Conservation (phyloP, 768 basidiomycete genomes). For the Mycena latifolia region DNA sequence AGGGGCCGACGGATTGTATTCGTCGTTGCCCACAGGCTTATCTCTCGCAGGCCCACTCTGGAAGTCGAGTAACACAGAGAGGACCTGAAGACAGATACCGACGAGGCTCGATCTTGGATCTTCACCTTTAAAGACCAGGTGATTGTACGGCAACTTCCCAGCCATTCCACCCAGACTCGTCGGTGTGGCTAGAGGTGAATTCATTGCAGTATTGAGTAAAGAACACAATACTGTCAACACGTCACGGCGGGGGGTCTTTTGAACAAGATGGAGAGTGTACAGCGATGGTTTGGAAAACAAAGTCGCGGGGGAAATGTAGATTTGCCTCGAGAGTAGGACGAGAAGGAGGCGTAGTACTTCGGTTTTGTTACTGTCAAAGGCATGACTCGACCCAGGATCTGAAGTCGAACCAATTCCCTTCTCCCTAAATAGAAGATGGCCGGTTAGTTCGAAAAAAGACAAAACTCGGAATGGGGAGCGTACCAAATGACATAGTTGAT, state of each 20-base stretch:
- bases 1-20: slow-evolving; percentile 59
- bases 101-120: slow-evolving; percentile 82
- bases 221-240: slow-evolving; percentile 96
- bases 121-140: slow-evolving; percentile 91
- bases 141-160: slow-evolving; percentile 89
- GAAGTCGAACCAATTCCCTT: slow-evolving; percentile 93
- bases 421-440: slow-evolving; percentile 70
- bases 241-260: slow-evolving; percentile 80
- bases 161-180: slow-evolving; percentile 76
- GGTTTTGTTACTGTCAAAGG: slow-evolving; percentile 83
- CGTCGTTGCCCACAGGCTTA: slow-evolving; percentile 52
- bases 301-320: slow-evolving; percentile 80
- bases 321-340: slow-evolving; percentile 90
- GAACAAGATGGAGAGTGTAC: slow-evolving; percentile 84
- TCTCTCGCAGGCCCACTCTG: slow-evolving; percentile 83
- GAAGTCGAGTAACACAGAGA: slow-evolving; percentile 84
- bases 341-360: slow-evolving; percentile 93
- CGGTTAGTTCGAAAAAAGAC: not conserved
- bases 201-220: slow-evolving; percentile 90
- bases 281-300: slow-evolving; percentile 80
- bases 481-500: slow-evolving; percentile 92
- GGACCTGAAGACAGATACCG: slow-evolving; percentile 79
- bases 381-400: slow-evolving; percentile 72
- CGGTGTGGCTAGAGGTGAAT: slow-evolving; percentile 64
- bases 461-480: slow-evolving; percentile 40